phyloP scores from a whole-genome alignment of 768 basidiomycete genomes.

The Boletus bicolor region DNA sequence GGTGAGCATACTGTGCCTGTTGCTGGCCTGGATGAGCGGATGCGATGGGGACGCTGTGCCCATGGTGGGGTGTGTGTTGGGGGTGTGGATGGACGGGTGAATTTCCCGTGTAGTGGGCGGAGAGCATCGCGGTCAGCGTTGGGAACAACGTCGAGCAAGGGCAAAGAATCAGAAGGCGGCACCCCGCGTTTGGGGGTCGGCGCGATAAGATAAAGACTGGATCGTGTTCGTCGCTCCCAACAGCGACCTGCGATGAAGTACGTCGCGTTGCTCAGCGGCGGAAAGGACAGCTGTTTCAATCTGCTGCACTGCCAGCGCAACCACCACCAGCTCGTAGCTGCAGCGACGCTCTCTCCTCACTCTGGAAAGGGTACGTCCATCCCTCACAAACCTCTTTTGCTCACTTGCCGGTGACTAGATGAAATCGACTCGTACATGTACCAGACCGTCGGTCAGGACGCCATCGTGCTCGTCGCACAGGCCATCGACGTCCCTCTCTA shows the following conservation, averaged over 20 bases:
- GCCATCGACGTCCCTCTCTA: conserved; percentile 87
- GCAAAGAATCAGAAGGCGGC: background rate
- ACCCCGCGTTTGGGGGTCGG: conserved; percentile 21
- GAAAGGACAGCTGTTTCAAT: conserved; percentile 97
- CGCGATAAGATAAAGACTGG: conserved; percentile 14
- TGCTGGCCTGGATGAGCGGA: conserved; percentile 18
- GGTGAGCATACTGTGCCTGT: conserved; percentile 20
- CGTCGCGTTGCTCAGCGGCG: conserved; percentile 91
- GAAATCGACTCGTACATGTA: conserved; percentile 98
- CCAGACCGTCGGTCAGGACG: conserved; percentile 98
- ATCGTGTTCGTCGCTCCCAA: background rate
- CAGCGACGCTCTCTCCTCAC: conserved; percentile 83
- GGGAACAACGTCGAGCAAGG: background rate
- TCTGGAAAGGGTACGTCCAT: conserved; percentile 69
- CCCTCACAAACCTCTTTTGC: background rate
- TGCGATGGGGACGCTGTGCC: conserved; percentile 16
- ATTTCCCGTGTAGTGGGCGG: conserved; percentile 34
- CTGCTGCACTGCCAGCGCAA: conserved; percentile 84
- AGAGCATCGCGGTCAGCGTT: conserved; percentile 63
- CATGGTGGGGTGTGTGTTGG: conserved; percentile 28
- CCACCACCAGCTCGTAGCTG: conserved; percentile 82
- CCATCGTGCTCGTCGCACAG: conserved; percentile 79
- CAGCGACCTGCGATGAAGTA: conserved; percentile 65
- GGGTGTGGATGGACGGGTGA: conserved; percentile 20
- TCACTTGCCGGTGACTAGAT: conserved; percentile 49